phyloP scores from a whole-genome alignment of 1,139 yeast genomes.

The Ashbya aceris region DNA sequence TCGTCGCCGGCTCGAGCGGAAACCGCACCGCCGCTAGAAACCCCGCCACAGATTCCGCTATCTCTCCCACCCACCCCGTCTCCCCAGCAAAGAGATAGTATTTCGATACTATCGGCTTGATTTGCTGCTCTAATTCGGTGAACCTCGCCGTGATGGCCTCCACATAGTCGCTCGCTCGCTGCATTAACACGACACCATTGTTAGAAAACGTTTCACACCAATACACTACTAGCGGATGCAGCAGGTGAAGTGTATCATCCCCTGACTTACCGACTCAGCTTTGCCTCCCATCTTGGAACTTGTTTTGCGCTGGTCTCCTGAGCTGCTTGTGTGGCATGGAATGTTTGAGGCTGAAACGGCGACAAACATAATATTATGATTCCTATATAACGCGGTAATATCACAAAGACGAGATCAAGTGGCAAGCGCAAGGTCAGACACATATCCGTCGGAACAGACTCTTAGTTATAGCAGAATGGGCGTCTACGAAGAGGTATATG shows the following conservation, averaged over 20 bases:
- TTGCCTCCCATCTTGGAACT: not conserved
- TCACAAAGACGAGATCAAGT: conserved; percentile 1
- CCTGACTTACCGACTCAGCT: not conserved
- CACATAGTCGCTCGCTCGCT: not conserved
- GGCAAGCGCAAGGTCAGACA: not conserved
- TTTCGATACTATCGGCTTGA: conserved; percentile 2
- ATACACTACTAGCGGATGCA: not conserved
- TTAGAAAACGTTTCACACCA: too few species aligned
- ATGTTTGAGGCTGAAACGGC: conserved; percentile 2
- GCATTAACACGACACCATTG: not conserved
- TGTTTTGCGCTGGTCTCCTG: not conserved
- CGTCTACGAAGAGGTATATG: conserved; percentile 2
- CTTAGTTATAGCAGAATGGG: conserved; percentile 1
- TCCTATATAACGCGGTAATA: conserved; percentile 1
- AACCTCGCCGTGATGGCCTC: not conserved
- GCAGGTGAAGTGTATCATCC: conserved; percentile 1
- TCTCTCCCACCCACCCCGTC: not conserved
- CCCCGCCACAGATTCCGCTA: not conserved
- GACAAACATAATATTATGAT: not conserved
- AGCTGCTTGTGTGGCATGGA: not conserved
- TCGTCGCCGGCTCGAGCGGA: not conserved
- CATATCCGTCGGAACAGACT: conserved; percentile 1
- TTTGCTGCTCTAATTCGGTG: not conserved
- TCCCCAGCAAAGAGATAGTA: not conserved
- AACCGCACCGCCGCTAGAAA: conserved; percentile 1